Evolutionary conservation across 768 basidiomycete genomes (phyloP), one percentile per base, ranked within the genome.

Genomic region (Trametes elegans): DNA sequence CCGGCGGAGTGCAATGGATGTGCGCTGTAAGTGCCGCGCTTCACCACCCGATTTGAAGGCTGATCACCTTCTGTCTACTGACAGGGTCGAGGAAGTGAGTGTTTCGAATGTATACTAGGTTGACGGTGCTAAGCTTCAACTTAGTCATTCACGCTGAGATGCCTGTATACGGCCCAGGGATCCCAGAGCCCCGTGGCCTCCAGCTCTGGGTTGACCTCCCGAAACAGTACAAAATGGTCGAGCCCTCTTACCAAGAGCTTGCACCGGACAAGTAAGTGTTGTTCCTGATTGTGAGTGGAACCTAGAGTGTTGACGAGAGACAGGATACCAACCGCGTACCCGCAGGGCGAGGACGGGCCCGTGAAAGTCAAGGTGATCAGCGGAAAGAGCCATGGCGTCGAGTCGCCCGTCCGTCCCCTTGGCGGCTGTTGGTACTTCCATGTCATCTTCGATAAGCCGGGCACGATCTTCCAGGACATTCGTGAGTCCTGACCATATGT

Each of bases 1-100:
- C 85, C 8, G 95, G 95, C 3, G 96, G 93, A 44, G 86, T 97
- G 2, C 95, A 98, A 66, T 97, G 94, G 92, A 96, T 96, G 94
- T 85, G 81, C 68, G 88, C 88, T 13, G 88, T 86, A 53, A 73
- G 81, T 70, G 29, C 48, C 48, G 19, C n/a, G n/a, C n/a, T 18
- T 13, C 34, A 16, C 18, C 29, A 16, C 7, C 14, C 23, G 11
- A 10, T 1, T 24, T n/a, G n/a, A n/a, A n/a, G n/a, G n/a, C 3
- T 8, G 4, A 1, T n/a, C 19, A 5, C 11, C 5, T 28, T 21
- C 46, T 59, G 38, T 41, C 42, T 10, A 32, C 19, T 4, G 18
- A 5, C 28, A 75, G 77, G 81, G 81, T 31, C 74, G 75, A 64
- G 90, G 90, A 43, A 89, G 74, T 75, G 36, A 71, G 73, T 60